Percentiles rank a stretch among this genome's conserved stretches.
Conservation (phyloP, 768 basidiomycete species). For the Leccinum fibrillosum region DNA sequence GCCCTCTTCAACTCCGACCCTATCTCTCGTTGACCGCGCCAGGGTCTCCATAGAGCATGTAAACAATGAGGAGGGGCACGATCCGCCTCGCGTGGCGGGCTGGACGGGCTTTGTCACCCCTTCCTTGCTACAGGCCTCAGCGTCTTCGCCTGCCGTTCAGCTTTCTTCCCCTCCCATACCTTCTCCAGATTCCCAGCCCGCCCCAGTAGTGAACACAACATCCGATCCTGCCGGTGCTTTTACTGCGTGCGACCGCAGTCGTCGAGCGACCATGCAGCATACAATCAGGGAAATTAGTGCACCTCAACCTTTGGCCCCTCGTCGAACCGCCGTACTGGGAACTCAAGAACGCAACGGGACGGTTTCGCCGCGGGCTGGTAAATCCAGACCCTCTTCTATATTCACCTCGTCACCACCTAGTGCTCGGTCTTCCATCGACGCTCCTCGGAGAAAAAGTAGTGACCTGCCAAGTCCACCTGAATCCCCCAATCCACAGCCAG, state of each 20-base stretch:
- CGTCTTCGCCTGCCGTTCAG: conserved; percentile 73
- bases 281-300: conserved; percentile 39
- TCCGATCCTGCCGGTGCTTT: conserved; percentile 46
- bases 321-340: conserved; percentile 25
- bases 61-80: conserved; percentile 35
- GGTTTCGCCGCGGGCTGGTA: conserved; percentile 30
- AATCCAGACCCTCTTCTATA: conserved; percentile 33
- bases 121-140: conserved; percentile 64
- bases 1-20: conserved; percentile 37
- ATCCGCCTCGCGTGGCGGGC: conserved; percentile 48
- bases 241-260: conserved; percentile 43
- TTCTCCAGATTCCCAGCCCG: conserved; percentile 50
- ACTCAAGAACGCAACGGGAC: conserved; percentile 28
- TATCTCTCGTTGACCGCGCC: conserved; percentile 28
- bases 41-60: conserved; percentile 27
- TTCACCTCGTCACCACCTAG: conserved; percentile 28
- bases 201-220: conserved; percentile 45
- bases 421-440: conserved; percentile 32
- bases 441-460: conserved; percentile 33
- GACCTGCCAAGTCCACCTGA: conserved; percentile 45
- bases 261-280: conserved; percentile 38
- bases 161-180: conserved; percentile 55
- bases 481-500: conserved; percentile 45
- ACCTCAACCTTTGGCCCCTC: conserved; percentile 35
- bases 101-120: conserved; percentile 61